Base-by-base conservation (phyloP, 441 rosid species). In the Codiaeum variegatum region DNA sequence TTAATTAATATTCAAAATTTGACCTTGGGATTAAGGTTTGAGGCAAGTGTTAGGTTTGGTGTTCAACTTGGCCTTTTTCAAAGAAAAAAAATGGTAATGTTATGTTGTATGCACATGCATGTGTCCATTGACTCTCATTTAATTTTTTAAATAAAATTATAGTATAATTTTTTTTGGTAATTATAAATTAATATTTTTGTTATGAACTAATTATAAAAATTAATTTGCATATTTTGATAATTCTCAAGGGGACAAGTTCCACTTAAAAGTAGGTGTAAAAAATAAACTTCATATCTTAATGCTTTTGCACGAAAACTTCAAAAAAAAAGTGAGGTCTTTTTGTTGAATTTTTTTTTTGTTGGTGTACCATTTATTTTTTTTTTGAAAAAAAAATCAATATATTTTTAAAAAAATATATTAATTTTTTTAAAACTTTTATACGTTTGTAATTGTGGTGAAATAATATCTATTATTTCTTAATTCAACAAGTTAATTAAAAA, bases 91-190 rank as follows among this genome's bases (percentile, higher is more conserved):
- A 10, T 8, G 44, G n/a, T 26, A 23, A 29, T 11, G 5, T 60
- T 46, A 10, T 12, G 16, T 60, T 68, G 13, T 72, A 69, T 77
- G 77, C 80, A 77, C 74, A 56, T 77, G 80, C 77, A 56, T 38
- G 47, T 16, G 58, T 49, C 28, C 28, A 12, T 59, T 70, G 73
- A 59, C 73, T 44, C 21, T 1, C 19, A 24, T 31, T 31, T 21
- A 52, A 16, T 44, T n/a, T 51, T 16, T 12, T 2, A 19, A 2
- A 26, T 9, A 9, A 18, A 12, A 44, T 19, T 13, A 23, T 23
- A 44, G 26, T 16, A 15, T 16, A 3, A 47, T 46, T 11, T 12
- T 49, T 49, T 49, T 49, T 49, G 23, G 21, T 40, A 40, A 40
- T 40, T 40, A 40, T 36, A 36, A 38, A 40, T 10, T 40, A 40